These are phyloP conservation scores for Tothia fuscella DNA, from an alignment of 2,329 filamentous ascomycete species.

Conservation along the genomic window DNA sequence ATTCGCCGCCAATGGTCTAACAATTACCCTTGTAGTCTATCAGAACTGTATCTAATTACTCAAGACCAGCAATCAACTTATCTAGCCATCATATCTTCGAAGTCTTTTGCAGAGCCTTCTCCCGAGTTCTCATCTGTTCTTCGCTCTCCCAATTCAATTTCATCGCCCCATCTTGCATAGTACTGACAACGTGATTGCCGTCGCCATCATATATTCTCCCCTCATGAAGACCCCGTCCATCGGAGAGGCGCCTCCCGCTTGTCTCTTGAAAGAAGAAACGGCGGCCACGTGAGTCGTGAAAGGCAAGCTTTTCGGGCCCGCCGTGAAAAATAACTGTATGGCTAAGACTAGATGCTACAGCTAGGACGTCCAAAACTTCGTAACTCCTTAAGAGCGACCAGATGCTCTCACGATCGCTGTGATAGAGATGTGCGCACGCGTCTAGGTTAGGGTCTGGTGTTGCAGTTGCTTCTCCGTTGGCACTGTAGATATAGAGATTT, in stretches of 20 bases:
- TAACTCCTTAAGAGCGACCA: not conserved
- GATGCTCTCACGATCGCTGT: conserved; percentile 9
- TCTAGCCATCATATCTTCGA: too few relatives aligned
- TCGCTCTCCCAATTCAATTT: conserved; percentile 5
- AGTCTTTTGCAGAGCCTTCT: not conserved
- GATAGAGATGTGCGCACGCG: conserved; percentile 8
- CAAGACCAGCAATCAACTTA: too few relatives aligned
- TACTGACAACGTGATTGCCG: conserved; percentile 5
- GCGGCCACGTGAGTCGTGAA: not conserved
- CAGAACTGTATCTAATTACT: too few relatives aligned
- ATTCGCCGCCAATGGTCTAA: too few relatives aligned
- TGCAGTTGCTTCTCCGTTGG: not conserved
- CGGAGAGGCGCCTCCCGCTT: not conserved
- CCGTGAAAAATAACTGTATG: conserved; percentile 9
- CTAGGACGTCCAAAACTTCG: conserved; percentile 6
- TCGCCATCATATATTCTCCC: conserved; percentile 7
- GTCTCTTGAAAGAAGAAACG: conserved; percentile 10
- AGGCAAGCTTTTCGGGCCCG: conserved; percentile 1
- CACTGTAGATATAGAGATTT: conserved; percentile 5
- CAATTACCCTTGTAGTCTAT: too few relatives aligned
- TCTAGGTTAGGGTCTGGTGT: conserved; percentile 6
- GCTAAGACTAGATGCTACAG: conserved; percentile 1
- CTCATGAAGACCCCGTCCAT: conserved; percentile 6
- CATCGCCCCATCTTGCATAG: conserved; percentile 9
- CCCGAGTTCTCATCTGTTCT: not conserved